These are phyloP conservation scores for Spergularia azorica DNA, from an alignment of 179 eudicot species.

Conservation along the genomic window DNA sequence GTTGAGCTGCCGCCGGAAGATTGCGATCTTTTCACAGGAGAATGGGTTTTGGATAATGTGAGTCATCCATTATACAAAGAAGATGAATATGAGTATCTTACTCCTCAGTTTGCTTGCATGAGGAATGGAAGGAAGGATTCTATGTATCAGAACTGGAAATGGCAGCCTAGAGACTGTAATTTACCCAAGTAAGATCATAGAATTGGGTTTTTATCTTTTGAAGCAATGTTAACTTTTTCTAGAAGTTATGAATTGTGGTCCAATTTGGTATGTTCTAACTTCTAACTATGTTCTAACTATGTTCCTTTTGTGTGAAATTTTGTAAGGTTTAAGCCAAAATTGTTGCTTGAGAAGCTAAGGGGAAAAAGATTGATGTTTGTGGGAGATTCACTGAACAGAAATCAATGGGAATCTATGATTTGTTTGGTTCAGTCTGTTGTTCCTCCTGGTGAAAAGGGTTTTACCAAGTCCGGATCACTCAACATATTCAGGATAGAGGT, in stretches of 20 bases:
- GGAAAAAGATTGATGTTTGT: conserved; percentile 89
- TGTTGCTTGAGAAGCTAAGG: conserved; percentile 79
- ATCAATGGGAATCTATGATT: conserved; percentile 95
- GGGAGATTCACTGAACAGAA: conserved; percentile 86
- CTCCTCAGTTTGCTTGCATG: conserved; percentile 83
- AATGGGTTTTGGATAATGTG: conserved; percentile 81
- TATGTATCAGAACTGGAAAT: conserved; percentile 72
- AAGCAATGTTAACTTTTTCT: neutral
- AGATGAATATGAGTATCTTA: conserved; percentile 73
- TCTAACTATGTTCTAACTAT: no score
- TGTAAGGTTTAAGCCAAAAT: conserved; percentile 66
- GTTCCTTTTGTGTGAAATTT: conserved; percentile 22
- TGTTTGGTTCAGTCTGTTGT: conserved; percentile 79
- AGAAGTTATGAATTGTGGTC: no score
- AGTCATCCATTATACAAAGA: conserved; percentile 73
- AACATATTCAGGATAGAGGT: conserved; percentile 75
- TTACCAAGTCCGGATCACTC: conserved; percentile 65
- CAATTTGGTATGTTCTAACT: no score
- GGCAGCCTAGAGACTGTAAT: conserved; percentile 91
- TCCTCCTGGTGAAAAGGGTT: conserved; percentile 67
- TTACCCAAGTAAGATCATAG: conserved; percentile 79
- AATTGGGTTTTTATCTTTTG: conserved; percentile 5
- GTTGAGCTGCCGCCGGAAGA: conserved; percentile 63
- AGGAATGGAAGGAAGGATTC: conserved; percentile 85
- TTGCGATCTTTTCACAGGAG: conserved; percentile 78